Base-by-base conservation (phyloP, 257 asterid genomes). In the Plantago ovata region DNA sequence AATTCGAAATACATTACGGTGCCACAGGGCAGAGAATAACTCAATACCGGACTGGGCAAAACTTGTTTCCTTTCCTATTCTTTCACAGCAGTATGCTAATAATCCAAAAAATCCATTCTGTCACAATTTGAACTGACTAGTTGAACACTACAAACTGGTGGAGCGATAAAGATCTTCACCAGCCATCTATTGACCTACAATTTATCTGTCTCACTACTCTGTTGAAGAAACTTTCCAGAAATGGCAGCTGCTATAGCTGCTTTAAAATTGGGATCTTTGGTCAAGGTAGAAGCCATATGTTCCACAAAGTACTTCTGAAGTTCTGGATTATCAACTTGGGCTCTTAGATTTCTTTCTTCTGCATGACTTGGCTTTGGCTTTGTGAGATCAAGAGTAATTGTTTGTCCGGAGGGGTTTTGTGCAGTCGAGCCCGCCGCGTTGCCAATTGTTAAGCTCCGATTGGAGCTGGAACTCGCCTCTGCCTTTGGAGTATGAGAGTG, bases 181-280 rank as follows among this genome's bases (percentile, higher is more conserved):
- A 14, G 42, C 49, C 43, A 38, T 15, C 18, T 49, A 12, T 56
- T 8, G 42, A 28, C 45, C 68, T 56, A 69, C 76, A 70, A 46
- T 38, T 64, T 64, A 48, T 69, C 68, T 50, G 64, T 59, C 67
- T 58, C 39, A 50, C 65, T 72, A 63, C 68, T 68, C 19, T 73
- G 76, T 56, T 77, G 82, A 67, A 80, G 77, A 50, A 84, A 50
- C 41, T 80, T 86, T 63, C 95, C 90, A 0, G 95, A 82, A 56
- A 90, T 84, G 45, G 98, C 98, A 55, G 96, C 94, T 19, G 95
- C 88, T 50, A 64, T 66, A 66, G 91, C 91, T 67, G 89, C 95
- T 69, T 78, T 82, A 80, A 90, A 90, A 60, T 77, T 73, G 24
- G 96, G 96, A 72, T 90, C 98, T 56, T 74, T 79, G 0, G 94